Conservation (phyloP, 2,329 filamentous ascomycete species). For the Trematosphaeria pertusa region DNA sequence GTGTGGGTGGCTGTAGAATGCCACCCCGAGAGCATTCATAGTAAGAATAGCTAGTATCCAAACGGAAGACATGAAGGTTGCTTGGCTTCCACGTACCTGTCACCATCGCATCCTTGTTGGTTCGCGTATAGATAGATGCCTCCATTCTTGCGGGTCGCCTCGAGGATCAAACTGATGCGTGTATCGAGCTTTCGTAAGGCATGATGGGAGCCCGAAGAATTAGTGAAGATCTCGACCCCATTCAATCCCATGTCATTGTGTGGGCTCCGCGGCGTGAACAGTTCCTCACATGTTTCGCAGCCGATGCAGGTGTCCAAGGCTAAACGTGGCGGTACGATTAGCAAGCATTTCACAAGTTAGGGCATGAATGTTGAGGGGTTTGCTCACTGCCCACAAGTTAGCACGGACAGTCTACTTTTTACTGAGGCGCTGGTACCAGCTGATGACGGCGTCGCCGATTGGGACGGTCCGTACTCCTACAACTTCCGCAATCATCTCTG, state of each 20-base stretch:
- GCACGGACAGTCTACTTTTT: too few relatives aligned
- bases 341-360: too few relatives aligned
- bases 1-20: neutral
- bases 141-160: conserved; percentile 69
- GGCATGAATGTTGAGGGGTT: too few relatives aligned
- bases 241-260: conserved; percentile 68
- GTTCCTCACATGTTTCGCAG: conserved; percentile 68
- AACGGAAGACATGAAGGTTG: too few relatives aligned
- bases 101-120: conserved; percentile 59
- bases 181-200: conserved; percentile 71
- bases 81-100: too few relatives aligned
- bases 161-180: conserved; percentile 68
- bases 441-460: conserved; percentile 73
- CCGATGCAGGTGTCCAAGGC: conserved; percentile 69
- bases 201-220: conserved; percentile 73
- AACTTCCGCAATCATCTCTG: conserved; percentile 64
- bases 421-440: too few relatives aligned
- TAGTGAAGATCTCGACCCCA: conserved; percentile 73
- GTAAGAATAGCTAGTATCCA: too few relatives aligned
- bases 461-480: conserved; percentile 63
- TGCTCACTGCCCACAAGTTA: too few relatives aligned
- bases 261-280: conserved; percentile 51
- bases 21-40: too few relatives aligned
- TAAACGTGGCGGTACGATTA: too few relatives aligned
- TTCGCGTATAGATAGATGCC: conserved; percentile 71